Percentiles rank a stretch among this genome's conserved stretches.
These are phyloP conservation scores for Pichia ethanolica DNA, from an alignment of 805 yeast species.

Conservation along the genomic window DNA sequence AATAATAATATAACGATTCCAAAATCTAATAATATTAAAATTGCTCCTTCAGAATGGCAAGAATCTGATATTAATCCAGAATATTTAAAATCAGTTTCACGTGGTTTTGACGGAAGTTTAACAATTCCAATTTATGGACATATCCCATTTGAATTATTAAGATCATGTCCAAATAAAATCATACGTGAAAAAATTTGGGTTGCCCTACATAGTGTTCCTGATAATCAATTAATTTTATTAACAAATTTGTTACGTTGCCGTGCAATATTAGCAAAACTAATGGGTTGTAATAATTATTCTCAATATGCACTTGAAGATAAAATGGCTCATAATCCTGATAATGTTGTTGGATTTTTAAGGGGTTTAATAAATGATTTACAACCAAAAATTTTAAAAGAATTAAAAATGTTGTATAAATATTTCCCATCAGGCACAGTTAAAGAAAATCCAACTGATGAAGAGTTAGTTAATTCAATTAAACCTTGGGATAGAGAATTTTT, in stretches of 20 bases:
- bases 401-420: constrained; percentile 36
- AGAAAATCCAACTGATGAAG: constrained; percentile 27
- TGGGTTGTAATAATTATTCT: constrained; percentile 65
- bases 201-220: constrained; percentile 58
- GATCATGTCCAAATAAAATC: constrained; percentile 46
- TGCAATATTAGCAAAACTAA: constrained; percentile 59
- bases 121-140: constrained; percentile 56
- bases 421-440: constrained; percentile 10
- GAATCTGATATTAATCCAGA: constrained; percentile 22
- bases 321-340: constrained; percentile 77
- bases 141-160: constrained; percentile 56
- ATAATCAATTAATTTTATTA: constrained; percentile 52
- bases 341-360: constrained; percentile 62
- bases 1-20: constrained; percentile 38
- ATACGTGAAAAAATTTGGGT: constrained; percentile 69
- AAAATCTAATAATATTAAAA: constrained; percentile 20
- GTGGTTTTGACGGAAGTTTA: constrained; percentile 32
- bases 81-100: constrained; percentile 17
- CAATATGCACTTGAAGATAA: constrained; percentile 82
- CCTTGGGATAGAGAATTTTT: constrained; percentile 92
- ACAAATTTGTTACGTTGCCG: constrained; percentile 57
- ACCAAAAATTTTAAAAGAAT: constrained; percentile 53
- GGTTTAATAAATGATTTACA: constrained; percentile 47
- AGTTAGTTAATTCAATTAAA: constrained; percentile 38
- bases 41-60: constrained; percentile 24